These are phyloP conservation scores for Agapanthus africanus DNA, from an alignment of 106 monocot genomes.

Conservation along the genomic window DNA sequence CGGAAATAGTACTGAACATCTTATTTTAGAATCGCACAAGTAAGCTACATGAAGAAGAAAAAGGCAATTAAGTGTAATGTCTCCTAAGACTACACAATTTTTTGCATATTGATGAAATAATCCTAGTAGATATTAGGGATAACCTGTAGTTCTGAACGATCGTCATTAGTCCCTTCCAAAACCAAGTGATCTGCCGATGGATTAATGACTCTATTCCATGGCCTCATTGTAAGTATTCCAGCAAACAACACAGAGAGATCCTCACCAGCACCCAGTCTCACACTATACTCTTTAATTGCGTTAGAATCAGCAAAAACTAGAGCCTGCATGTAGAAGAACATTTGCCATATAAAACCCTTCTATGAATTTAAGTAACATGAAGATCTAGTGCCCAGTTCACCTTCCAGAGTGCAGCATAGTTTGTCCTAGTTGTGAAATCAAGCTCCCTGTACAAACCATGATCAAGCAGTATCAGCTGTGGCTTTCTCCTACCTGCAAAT, in stretches of 20 bases:
- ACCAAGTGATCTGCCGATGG: slow-evolving; percentile 86
- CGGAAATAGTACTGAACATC: too few species aligned
- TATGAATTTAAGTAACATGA: too few species aligned
- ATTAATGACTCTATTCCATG: slow-evolving; percentile 86
- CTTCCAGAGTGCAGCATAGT: slow-evolving; percentile 97
- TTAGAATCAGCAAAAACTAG: slow-evolving; percentile 83
- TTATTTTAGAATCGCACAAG: too few species aligned
- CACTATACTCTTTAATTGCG: slow-evolving; percentile 82
- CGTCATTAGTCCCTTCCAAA: slow-evolving; percentile 43
- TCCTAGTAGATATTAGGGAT: not conserved
- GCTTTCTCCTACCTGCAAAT: slow-evolving; percentile 52
- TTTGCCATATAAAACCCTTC: too few species aligned
- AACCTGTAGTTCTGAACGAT: slow-evolving; percentile 87
- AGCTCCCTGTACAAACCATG: slow-evolving; percentile 91
- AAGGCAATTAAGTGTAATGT: too few species aligned
- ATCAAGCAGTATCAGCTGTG: slow-evolving; percentile 91
- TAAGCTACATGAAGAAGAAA: too few species aligned
- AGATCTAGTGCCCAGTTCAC: too few species aligned
- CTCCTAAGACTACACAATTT: too few species aligned
- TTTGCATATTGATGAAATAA: too few species aligned
- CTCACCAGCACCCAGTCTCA: slow-evolving; percentile 89
- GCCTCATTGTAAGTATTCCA: slow-evolving; percentile 87
- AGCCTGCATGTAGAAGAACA: slow-evolving; percentile 38
- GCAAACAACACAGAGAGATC: slow-evolving; percentile 91
- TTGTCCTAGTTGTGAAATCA: slow-evolving; percentile 68